Base-by-base conservation (phyloP, 768 basidiomycete species). In the Boletus rubropictus region DNA sequence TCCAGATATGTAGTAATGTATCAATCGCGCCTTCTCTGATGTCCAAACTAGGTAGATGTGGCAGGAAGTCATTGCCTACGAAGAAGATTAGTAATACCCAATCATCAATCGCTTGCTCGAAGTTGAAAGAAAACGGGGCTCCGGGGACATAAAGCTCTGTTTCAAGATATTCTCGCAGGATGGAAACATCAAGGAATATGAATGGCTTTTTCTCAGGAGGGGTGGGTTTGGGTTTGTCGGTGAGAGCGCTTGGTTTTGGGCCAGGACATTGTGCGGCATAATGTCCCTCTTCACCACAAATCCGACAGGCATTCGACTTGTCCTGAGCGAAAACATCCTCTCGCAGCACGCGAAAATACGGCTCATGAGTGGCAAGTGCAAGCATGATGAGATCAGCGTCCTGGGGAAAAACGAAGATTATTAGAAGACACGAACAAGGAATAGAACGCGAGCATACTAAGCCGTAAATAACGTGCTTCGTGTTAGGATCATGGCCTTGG, bases 31-130 rank as follows among this genome's bases (percentile, higher is more conserved):
- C 96, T 74, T 99, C 95, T 60, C 96, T 82, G 65, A 99, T 99
- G 75, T 99, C 96, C 76, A 99, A 81, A 49, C 88, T 91, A 21
- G 96, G 96, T 48, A 99, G 77, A 72, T 99, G 96, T 18, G 96
- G 96, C 59, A 99, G 78, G 44, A 79, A 99, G 94, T 75, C 97
- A 73, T 99, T 99, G 58, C 96, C 96, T 66, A 99, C 96, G 70
- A 99, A 97, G 82, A 99, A 99, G 58, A 98, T 98, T 61, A 99
- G 81, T 62, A 99, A 82, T 58, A 99, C 91, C 96, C 96, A 99
- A 68, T 99, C 96, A 78, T 99, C 96, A 69, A 99, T 89, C 31
- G 96, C 93, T 68, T 86, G 84, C 69, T 99, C 96, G 67, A 97
- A 76, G 60, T 88, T 82, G 78, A 95, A 97, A 27, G 85, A 82